phyloP scores from a whole-genome alignment of 2,329 filamentous ascomycete genomes.

The Coniella vitis region DNA sequence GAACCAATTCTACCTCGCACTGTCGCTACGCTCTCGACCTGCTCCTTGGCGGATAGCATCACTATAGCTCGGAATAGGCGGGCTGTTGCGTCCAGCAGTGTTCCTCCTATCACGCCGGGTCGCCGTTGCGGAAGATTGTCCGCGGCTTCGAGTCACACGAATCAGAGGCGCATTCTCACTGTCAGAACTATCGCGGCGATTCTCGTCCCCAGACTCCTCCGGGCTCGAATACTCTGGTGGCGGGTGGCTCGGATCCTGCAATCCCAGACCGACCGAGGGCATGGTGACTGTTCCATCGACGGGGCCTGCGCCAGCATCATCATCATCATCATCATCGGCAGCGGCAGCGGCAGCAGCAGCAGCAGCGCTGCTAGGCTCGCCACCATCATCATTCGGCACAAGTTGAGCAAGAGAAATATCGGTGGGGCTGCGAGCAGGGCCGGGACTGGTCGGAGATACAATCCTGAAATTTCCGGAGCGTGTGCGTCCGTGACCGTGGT shows the following conservation, averaged over 20 bases:
- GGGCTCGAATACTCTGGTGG: slow-evolving; percentile 69
- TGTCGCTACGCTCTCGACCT: slow-evolving; percentile 38
- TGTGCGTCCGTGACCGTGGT: slow-evolving; percentile 59
- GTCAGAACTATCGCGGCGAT: slow-evolving; percentile 50
- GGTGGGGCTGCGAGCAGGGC: slow-evolving; percentile 83
- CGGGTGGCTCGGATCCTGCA: slow-evolving; percentile 53
- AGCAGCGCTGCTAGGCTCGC: slow-evolving; percentile 55
- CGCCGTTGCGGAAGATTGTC: slow-evolving; percentile 39
- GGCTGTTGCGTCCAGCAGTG: slow-evolving; percentile 30
- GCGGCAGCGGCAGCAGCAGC: slow-evolving; percentile 27
- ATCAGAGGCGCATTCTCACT: slow-evolving; percentile 50
- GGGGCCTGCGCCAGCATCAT: slow-evolving; percentile 27
- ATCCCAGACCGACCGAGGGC: slow-evolving; percentile 33
- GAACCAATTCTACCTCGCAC: slow-evolving; percentile 23
- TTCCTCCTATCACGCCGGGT: slow-evolving; percentile 21
- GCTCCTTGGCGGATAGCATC: slow-evolving; percentile 59
- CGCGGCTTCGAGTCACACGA: slow-evolving; percentile 42
- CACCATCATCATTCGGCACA: slow-evolving; percentile 62
- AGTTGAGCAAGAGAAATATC: slow-evolving; percentile 92
- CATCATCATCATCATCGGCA: slow-evolving; percentile 34
- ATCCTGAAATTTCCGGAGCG: slow-evolving; percentile 70
- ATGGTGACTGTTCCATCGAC: slow-evolving; percentile 26
- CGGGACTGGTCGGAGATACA: slow-evolving; percentile 73
- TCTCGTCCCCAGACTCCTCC: slow-evolving; percentile 50
- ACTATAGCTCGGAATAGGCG: slow-evolving; percentile 78